These are phyloP conservation scores for Ceratobasidium sp. DNA, from an alignment of 1,284 basidiomycete genomes.

Conservation along the genomic window DNA sequence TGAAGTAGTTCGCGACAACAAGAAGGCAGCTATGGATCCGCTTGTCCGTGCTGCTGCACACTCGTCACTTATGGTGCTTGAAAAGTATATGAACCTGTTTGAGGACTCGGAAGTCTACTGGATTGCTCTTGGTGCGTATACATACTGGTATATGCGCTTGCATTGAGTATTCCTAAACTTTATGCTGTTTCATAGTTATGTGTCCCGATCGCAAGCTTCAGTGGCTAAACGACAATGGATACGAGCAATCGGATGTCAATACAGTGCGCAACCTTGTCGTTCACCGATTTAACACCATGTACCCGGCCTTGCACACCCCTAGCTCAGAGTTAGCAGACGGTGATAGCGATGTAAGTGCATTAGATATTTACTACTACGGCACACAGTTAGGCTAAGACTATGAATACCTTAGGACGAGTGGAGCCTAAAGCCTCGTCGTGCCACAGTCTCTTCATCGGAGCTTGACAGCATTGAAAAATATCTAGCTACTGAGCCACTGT, in stretches of 20 bases:
- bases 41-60: not conserved
- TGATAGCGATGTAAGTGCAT: not conserved
- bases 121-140: not conserved
- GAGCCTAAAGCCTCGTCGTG: not conserved
- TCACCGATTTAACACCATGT: not conserved
- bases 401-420: not conserved
- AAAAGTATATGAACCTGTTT: not conserved
- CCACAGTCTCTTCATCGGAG: not conserved
- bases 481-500: not conserved
- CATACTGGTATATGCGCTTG: not conserved
- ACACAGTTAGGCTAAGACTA: not conserved
- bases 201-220: not conserved
- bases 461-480: not conserved
- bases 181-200: not conserved
- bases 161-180: not conserved
- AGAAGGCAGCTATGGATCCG: not conserved
- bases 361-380: too few relatives aligned
- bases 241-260: not conserved
- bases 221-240: slow-evolving; percentile 2
- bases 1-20: not conserved
- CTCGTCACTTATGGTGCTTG: not conserved
- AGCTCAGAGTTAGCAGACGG: not conserved
- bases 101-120: slow-evolving; percentile 1
- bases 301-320: not conserved
- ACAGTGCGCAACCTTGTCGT: not conserved